A percentile compares a stretch with the other conserved stretches of the same genome.
phyloP scores from a whole-genome alignment of 805 yeast species.

The Debaryomyces prosopidis region DNA sequence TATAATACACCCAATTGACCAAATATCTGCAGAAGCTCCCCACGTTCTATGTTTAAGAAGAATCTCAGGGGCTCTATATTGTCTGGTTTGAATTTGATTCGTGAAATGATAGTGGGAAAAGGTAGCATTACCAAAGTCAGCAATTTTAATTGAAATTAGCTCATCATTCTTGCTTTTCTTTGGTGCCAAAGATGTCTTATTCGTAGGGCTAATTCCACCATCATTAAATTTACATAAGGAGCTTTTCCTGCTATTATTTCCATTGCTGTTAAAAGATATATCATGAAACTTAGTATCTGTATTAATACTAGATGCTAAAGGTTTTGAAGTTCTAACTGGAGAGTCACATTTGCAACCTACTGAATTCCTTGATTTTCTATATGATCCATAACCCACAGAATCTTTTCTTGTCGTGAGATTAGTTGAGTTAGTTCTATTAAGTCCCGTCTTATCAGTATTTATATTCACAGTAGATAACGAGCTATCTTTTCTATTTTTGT shows the following conservation, averaged over 20 bases:
- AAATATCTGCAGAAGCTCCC: constrained; percentile 64
- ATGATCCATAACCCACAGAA: constrained; percentile 4
- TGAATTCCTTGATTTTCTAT: constrained; percentile 13
- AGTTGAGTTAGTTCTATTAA: background rate
- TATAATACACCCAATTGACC: constrained; percentile 60
- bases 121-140: constrained; percentile 92
- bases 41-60: constrained; percentile 41
- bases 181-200: background rate
- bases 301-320: constrained; percentile 46
- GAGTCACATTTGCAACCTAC: constrained; percentile 13
- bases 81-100: constrained; percentile 88
- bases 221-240: background rate
- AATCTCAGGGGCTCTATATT: constrained; percentile 86
- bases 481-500: background rate
- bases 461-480: background rate
- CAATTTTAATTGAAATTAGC: constrained; percentile 62
- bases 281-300: constrained; percentile 15
- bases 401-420: background rate
- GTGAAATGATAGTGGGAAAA: constrained; percentile 80
- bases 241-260: background rate
- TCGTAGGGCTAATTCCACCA: constrained; percentile 3
- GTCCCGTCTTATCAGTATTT: background rate
- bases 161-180: background rate
- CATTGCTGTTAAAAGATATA: constrained; percentile 5
- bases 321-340: constrained; percentile 48